Evolutionary conservation across 495 filamentous ascomycete species (phyloP).

Genomic region (Podospora appendiculata): DNA sequence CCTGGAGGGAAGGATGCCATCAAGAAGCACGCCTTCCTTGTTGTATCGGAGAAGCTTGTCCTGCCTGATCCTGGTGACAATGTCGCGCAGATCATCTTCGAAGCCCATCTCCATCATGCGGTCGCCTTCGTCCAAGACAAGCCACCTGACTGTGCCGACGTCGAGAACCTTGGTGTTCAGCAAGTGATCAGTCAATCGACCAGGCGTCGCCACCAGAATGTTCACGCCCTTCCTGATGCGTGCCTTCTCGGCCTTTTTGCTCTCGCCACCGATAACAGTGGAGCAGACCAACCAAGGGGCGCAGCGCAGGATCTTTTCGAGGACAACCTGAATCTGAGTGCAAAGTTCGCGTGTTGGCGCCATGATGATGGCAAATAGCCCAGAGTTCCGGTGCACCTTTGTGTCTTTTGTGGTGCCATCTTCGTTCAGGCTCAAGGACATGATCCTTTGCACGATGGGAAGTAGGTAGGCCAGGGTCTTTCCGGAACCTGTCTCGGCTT

Average conservation of each 20-base stretch:
- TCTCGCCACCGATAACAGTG: slow-evolving; percentile 91
- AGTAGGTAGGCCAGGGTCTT: slow-evolving; percentile 93
- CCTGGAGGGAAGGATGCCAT: slow-evolving; percentile 57
- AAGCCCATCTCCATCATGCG: slow-evolving; percentile 95
- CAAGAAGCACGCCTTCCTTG: slow-evolving; percentile 31
- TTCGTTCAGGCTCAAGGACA: slow-evolving; percentile 57
- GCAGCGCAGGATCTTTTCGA: slow-evolving; percentile 74
- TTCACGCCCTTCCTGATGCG: slow-evolving; percentile 87
- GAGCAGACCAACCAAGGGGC: slow-evolving; percentile 84
- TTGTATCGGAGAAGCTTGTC: slow-evolving; percentile 33
- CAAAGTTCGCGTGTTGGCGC: slow-evolving; percentile 89
- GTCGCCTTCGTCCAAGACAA: slow-evolving; percentile 93
- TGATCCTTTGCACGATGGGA: slow-evolving; percentile 82
- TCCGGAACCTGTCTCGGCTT: slow-evolving; percentile 94
- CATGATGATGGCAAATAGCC: slow-evolving; percentile 84
- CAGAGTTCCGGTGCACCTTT: slow-evolving; percentile 68
- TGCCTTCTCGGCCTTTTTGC: slow-evolving; percentile 95
- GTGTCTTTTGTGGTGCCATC: slow-evolving; percentile 34
- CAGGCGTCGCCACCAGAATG: slow-evolving; percentile 90
- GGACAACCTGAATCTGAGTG: slow-evolving; percentile 81
- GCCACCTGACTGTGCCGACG: slow-evolving; percentile 83
- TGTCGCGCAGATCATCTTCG: slow-evolving; percentile 73
- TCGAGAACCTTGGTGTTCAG: slow-evolving; percentile 85
- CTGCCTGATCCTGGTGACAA: slow-evolving; percentile 66
- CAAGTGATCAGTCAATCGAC: slow-evolving; percentile 80